Evolutionary conservation across 805 yeast genomes (phyloP), one percentile per base, ranked within the genome.

Genomic region (Phaffomyces opuntiae): DNA sequence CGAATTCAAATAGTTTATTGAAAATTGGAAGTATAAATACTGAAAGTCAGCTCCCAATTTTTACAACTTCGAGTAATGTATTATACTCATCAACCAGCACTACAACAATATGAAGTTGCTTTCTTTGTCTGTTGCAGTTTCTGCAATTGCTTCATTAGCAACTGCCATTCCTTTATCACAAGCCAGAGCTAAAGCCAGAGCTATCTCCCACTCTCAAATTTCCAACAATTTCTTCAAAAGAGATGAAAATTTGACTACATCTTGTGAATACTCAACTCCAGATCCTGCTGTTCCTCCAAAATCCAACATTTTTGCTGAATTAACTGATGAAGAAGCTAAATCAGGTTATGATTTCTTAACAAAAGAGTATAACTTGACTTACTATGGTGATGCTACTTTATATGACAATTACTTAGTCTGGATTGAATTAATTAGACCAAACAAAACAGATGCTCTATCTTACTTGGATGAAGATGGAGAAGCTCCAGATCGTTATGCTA

Each of bases 371-470:
- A 53, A 54, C 45, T 40, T 56, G 40, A 56, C 60, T 4, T 29
- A 44, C 12, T 46, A 42, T 33, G 48, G 37, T n/a, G 40, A 56
- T 39, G 56, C 60, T 9, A 48, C 59, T 4, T 17, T 46, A 5
- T 56, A 50, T 32, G 60, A 56, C 36, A 56, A 56, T 50, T 56
- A 46, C 40, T 36, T 52, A 24, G 49, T 53, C 45, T 56, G 60
- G 60, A 45, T 56, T 19, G 60, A 56, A 46, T 40, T 48, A 1
- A 37, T 58, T 31, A 46, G 53, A 36, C 63, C 62, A 45, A 58
- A 58, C 52, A 58, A 59, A 45, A 54, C 63, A 4, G 61, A 51
- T 44, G 63, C 61, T 17, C 19, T 55, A 12, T 39, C 27, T 4
- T 57, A 49, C 45, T 46, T 59, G 47, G 62, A 58, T 40, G 33